These are phyloP conservation scores for Pythium oligandrum DNA, from an alignment of 352 stramenopile species.

Conservation along the genomic window DNA sequence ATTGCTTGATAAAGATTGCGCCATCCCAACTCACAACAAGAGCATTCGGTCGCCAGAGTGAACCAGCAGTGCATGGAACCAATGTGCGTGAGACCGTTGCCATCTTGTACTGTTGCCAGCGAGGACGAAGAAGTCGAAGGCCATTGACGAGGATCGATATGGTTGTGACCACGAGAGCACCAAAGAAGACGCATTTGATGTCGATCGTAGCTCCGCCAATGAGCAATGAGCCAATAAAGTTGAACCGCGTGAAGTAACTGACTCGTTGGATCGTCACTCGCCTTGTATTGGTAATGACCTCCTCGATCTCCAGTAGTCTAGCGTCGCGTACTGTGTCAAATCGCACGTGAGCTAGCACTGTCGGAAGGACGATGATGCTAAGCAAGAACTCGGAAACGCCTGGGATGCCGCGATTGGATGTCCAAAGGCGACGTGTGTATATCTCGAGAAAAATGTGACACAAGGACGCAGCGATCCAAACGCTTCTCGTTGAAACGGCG, in stretches of 20 bases:
- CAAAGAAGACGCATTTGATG: neutral
- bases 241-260: conserved; percentile 1
- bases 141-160: neutral
- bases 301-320: conserved; percentile 5
- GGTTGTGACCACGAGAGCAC: neutral
- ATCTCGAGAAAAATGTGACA: conserved; percentile 13
- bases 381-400: conserved; percentile 19
- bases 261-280: neutral
- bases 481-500: conserved; percentile 24
- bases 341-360: conserved; percentile 7
- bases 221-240: neutral
- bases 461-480: conserved; percentile 18
- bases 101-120: conserved; percentile 1
- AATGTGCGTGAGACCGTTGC: conserved; percentile 6
- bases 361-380: conserved; percentile 17
- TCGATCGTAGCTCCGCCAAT: conserved; percentile 1
- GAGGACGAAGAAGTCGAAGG: neutral
- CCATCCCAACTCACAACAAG: conserved; percentile 19
- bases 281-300: neutral
- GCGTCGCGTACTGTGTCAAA: conserved; percentile 4
- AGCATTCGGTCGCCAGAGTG: conserved; percentile 7
- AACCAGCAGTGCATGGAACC: conserved; percentile 9
- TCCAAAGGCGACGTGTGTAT: conserved; percentile 7
- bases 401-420: conserved; percentile 10
- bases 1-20: conserved; percentile 1